Percentiles rank a stretch among this genome's conserved stretches.
These are phyloP conservation scores for Sonneratia caseolaris DNA, from an alignment of 345 rosid genomes.

Conservation along the genomic window DNA sequence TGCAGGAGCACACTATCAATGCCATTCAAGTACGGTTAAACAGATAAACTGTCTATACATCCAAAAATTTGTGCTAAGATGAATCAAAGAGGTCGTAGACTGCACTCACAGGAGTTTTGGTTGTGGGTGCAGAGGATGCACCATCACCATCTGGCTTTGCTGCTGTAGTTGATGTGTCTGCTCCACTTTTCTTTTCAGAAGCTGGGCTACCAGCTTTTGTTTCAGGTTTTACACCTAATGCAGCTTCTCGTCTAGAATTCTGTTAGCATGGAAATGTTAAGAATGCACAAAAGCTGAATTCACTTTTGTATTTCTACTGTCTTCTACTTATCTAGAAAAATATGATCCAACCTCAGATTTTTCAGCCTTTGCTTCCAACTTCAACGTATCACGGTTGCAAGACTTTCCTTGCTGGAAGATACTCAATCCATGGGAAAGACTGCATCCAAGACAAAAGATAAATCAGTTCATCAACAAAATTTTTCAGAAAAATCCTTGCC, in stretches of 20 bases:
- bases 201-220: conserved; percentile 23
- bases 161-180: conserved; percentile 14
- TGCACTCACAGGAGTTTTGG: conserved; percentile 40
- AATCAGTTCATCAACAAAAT: background rate
- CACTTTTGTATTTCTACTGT: background rate
- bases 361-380: conserved; percentile 43
- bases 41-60: no score
- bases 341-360: conserved; percentile 26
- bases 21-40: no score
- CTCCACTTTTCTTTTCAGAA: conserved; percentile 35
- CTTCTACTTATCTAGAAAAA: background rate
- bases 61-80: background rate
- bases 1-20: no score
- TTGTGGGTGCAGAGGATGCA: conserved; percentile 11
- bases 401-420: conserved; percentile 67
- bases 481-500: background rate
- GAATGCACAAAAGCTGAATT: background rate
- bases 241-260: conserved; percentile 28
- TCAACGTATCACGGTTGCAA: conserved; percentile 30
- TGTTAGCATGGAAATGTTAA: conserved; percentile 8
- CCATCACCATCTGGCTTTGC: conserved; percentile 31
- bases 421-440: conserved; percentile 82
- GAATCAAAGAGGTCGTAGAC: background rate
- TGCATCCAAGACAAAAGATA: conserved; percentile 16
- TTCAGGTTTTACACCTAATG: conserved; percentile 26